phyloP scores from a whole-genome alignment of 305 asterid species.

The Andrographis paniculata region DNA sequence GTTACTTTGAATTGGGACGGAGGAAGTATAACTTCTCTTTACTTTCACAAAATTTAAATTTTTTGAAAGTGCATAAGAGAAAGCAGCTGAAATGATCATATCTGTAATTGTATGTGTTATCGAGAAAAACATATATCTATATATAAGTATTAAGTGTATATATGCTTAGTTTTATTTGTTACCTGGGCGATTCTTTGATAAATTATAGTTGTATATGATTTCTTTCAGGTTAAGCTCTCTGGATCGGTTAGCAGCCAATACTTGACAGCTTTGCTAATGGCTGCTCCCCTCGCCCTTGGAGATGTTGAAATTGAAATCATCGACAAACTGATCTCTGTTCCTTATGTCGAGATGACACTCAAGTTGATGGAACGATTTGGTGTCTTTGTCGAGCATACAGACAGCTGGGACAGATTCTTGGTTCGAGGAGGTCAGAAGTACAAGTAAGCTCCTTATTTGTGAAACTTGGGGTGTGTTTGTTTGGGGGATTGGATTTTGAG shows the following conservation, averaged over 20 bases:
- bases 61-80: too few species aligned
- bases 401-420: slow-evolving; percentile 81
- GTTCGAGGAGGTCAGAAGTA: slow-evolving; percentile 89
- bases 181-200: too few species aligned
- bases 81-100: too few species aligned
- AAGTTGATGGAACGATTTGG: slow-evolving; percentile 98
- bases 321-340: slow-evolving; percentile 89
- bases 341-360: slow-evolving; percentile 97
- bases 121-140: too few species aligned
- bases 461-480: too few species aligned
- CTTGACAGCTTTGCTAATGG: slow-evolving; percentile 95
- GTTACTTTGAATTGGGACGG: too few species aligned
- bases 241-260: slow-evolving; percentile 98
- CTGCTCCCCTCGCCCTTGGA: slow-evolving; percentile 94
- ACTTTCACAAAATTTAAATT: too few species aligned
- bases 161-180: too few species aligned
- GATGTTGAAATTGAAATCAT: slow-evolving; percentile 91
- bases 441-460: slow-evolving; percentile 58
- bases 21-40: too few species aligned
- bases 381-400: slow-evolving; percentile 76
- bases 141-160: too few species aligned
- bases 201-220: not conserved
- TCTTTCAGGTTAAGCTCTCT: slow-evolving; percentile 85
- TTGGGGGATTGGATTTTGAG: too few species aligned
- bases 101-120: too few species aligned